A percentile compares a stretch with the other conserved stretches of the same genome.
Evolutionary conservation across 352 stramenopile species (phyloP).

Genomic region (Globisporangium carolinianum): DNA sequence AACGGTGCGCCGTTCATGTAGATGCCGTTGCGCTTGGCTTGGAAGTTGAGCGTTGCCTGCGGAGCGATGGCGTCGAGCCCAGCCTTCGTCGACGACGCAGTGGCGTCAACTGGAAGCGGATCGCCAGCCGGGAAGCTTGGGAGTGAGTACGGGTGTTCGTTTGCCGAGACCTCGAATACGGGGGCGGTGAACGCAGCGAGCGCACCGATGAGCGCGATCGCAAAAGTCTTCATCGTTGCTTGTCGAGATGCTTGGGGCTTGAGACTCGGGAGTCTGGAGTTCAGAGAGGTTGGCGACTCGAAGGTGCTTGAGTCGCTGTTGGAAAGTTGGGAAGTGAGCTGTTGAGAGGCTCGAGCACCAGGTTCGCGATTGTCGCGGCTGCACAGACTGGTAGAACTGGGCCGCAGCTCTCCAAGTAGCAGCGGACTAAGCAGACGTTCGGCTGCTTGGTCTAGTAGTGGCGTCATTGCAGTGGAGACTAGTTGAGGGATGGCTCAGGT

Average conservation of each 20-base stretch:
- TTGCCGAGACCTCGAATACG: neutral
- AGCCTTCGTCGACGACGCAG: neutral
- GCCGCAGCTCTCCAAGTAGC: too few relatives aligned
- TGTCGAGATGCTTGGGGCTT: neutral
- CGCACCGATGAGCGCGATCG: neutral
- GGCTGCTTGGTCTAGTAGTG: too few relatives aligned
- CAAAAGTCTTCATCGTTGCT: neutral
- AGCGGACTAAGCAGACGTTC: too few relatives aligned
- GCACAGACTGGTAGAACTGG: too few relatives aligned
- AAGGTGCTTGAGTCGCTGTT: neutral
- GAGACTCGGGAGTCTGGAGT: neutral
- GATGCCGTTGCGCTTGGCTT: constrained; percentile 16
- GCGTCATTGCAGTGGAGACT: too few relatives aligned
- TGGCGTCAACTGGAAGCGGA: too few relatives aligned
- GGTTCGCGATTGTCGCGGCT: too few relatives aligned
- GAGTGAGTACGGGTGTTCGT: neutral
- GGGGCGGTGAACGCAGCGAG: neutral
- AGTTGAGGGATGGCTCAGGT: too few relatives aligned
- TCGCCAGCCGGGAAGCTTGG: too few relatives aligned
- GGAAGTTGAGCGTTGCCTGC: neutral
- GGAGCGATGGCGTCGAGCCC: neutral
- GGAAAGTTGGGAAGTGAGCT: neutral
- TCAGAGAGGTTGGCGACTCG: neutral
- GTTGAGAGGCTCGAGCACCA: too few relatives aligned
- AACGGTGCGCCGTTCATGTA: constrained; percentile 29